Evolutionary conservation across 352 stramenopile species (phyloP).

Genomic region (Globisporangium paddicum): DNA sequence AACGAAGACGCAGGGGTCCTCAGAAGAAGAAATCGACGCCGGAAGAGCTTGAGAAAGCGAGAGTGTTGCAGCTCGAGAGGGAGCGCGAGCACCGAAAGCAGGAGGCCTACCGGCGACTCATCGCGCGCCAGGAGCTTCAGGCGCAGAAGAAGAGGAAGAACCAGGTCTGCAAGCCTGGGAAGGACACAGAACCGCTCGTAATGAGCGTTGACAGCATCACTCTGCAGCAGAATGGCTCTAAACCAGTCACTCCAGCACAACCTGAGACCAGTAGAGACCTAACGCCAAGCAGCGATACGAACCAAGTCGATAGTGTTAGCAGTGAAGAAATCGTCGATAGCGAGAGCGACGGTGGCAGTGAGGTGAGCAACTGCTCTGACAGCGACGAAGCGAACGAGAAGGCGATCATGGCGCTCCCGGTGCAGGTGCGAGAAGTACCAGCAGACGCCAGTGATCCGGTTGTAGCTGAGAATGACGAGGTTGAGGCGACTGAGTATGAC

Average conservation of each 20-base stretch:
- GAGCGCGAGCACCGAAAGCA: constrained; percentile 47
- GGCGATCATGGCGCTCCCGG: constrained; percentile 41
- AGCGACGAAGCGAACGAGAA: constrained; percentile 51
- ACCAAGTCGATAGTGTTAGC: background rate
- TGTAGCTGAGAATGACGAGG: background rate
- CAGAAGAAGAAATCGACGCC: constrained; percentile 23
- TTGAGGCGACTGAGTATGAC: background rate
- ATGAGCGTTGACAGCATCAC: background rate
- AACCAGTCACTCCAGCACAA: background rate
- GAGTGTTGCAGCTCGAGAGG: constrained; percentile 22
- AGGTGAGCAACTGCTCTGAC: constrained; percentile 70
- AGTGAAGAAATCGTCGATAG: constrained; percentile 4
- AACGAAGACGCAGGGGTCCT: constrained; percentile 13
- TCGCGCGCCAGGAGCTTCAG: constrained; percentile 53
- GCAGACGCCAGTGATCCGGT: background rate
- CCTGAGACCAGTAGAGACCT: background rate
- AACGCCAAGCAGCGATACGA: background rate
- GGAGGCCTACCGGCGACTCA: constrained; percentile 51
- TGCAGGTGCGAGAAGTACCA: constrained; percentile 11
- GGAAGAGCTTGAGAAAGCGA: constrained; percentile 23
- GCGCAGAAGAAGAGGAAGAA: constrained; percentile 19
- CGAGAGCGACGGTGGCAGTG: constrained; percentile 41
- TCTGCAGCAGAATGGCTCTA: background rate
- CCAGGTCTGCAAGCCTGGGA: background rate
- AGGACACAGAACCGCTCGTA: background rate